phyloP scores from a whole-genome alignment of 2,329 filamentous ascomycete species.

The Claviceps sp. region DNA sequence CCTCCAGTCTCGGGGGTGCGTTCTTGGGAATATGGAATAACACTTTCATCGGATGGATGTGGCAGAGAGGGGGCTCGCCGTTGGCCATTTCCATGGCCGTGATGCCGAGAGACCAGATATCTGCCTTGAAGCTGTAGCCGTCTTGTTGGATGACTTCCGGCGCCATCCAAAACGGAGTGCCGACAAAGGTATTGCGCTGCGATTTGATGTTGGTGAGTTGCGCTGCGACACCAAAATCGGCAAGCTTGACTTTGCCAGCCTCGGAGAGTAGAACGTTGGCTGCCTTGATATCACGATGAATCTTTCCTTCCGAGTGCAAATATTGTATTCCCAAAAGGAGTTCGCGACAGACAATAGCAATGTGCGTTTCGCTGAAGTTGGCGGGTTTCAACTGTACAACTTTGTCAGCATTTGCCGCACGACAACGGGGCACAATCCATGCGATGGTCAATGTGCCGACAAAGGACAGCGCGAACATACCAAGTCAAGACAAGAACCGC shows the following conservation, averaged over 20 bases:
- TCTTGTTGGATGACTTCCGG: slow-evolving; percentile 88
- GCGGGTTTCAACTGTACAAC: slow-evolving; percentile 69
- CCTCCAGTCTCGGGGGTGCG: slow-evolving; percentile 70
- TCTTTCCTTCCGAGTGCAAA: slow-evolving; percentile 85
- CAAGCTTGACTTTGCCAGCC: slow-evolving; percentile 81
- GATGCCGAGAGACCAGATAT: slow-evolving; percentile 88
- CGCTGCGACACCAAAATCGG: slow-evolving; percentile 93
- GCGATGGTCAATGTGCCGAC: neutral
- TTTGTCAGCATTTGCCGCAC: slow-evolving; percentile 16
- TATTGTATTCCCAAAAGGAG: slow-evolving; percentile 85
- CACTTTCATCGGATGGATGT: slow-evolving; percentile 87
- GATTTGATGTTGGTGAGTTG: slow-evolving; percentile 97
- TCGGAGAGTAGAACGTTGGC: slow-evolving; percentile 92
- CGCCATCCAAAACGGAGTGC: slow-evolving; percentile 96
- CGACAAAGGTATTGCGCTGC: slow-evolving; percentile 92
- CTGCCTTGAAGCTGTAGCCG: slow-evolving; percentile 73
- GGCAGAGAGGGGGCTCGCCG: slow-evolving; percentile 77
- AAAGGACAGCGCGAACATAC: slow-evolving; percentile 32
- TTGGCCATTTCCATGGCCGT: slow-evolving; percentile 82
- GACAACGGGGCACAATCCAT: neutral
- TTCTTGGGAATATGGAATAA: slow-evolving; percentile 86
- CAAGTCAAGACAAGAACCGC: slow-evolving; percentile 87
- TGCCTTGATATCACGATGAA: slow-evolving; percentile 93
- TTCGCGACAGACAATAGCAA: slow-evolving; percentile 88
- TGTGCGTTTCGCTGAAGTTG: slow-evolving; percentile 76